phyloP scores from a whole-genome alignment of 805 yeast species.

The Monosporozyma unispora region DNA sequence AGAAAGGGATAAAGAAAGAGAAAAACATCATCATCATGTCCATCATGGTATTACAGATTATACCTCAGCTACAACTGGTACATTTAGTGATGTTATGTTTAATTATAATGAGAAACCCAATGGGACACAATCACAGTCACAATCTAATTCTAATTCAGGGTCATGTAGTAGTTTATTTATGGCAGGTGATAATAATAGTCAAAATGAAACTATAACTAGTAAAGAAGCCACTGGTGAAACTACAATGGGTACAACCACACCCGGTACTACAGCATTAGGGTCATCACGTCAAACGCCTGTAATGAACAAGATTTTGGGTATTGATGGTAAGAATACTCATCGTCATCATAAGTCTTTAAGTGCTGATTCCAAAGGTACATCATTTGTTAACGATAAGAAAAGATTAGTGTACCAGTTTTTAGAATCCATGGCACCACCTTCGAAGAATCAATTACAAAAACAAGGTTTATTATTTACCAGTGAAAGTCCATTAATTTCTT shows the following conservation, averaged over 20 bases:
- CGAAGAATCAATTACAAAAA: constrained; percentile 5
- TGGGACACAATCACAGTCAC: background rate
- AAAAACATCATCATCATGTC: constrained; percentile 1
- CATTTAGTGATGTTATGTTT: constrained; percentile 23
- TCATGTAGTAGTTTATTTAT: background rate
- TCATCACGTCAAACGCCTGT: background rate
- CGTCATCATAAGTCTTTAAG: background rate
- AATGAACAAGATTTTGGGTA: background rate
- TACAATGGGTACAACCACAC: background rate
- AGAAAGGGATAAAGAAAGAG: constrained; percentile 1
- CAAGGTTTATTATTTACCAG: constrained; percentile 3
- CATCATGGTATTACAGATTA: constrained; percentile 13
- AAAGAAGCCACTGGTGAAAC: background rate
- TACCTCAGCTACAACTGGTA: constrained; percentile 24
- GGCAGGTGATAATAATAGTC: background rate
- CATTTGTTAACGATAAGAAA: constrained; percentile 14
- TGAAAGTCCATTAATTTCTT: constrained; percentile 2
- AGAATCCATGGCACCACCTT: constrained; percentile 18
- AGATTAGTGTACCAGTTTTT: constrained; percentile 24
- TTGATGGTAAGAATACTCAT: background rate
- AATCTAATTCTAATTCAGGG: background rate
- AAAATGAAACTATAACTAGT: background rate
- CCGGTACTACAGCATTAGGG: background rate
- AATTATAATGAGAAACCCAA: constrained; percentile 2
- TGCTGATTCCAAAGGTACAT: background rate